Base-by-base conservation (phyloP, 768 basidiomycete genomes). In the Hortiboletus flavorubellus region DNA sequence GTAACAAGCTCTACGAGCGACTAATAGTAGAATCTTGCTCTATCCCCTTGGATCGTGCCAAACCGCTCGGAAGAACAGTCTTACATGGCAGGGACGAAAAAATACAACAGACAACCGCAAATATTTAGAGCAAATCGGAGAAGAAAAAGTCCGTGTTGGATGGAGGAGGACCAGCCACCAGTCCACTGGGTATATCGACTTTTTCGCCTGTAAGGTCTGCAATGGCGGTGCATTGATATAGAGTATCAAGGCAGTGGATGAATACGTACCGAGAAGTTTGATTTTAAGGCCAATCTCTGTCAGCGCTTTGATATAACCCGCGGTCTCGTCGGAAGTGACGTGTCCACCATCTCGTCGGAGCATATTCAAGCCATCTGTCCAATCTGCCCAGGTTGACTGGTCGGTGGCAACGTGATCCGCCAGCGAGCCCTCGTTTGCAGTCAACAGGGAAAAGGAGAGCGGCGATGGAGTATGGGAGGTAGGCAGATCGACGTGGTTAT, bases 211-310 rank as follows among this genome's bases (percentile, higher is more conserved):
- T 87, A 38, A 97, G 77, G 73, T 95, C 93, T 90, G 62, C 51
- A n/a, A 40, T 35, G 34, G 34, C 35, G 21, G 18, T n/a, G 23
- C 5, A n/a, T 16, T 57, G 8, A 15, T 40, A 12, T 26, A n/a
- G 34, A 39, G 4, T 12, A 33, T 15, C 37, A 8, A 37, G 5
- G 18, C 5, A 39, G n/a, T 50, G 29, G 15, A 46, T 16, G 35
- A 15, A 33, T 33, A 73, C 85, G 45, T 56, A 90, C 91, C 90
- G 35, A 94, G 78, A 60, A 95, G 74, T 70, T 93, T 92, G 67
- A 96, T 91, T 73, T 93, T 95, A 49, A 95, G 72, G 3, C 93
- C 93, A 58, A 96, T 91, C 63, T 94, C 93, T 2, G 93, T 96
- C 61, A 96, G 74, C 9, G 87, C 85, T 64, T 90, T 82, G 11